phyloP scores from a whole-genome alignment of 768 basidiomycete genomes.

The Leccinum incarnatum region DNA sequence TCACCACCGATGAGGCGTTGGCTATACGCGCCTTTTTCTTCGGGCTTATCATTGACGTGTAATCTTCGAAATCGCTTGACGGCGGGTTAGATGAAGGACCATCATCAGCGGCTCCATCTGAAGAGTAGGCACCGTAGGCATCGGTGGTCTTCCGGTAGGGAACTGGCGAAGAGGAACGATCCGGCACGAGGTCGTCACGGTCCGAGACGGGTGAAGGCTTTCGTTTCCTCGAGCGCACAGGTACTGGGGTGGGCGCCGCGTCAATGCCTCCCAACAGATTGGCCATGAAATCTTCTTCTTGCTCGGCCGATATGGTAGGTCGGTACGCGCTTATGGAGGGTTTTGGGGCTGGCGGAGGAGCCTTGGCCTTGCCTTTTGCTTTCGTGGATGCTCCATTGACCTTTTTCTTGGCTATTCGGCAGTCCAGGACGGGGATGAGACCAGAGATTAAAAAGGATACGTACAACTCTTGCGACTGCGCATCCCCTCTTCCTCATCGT shows the following conservation, averaged over 20 bases:
- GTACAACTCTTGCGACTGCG: conserved; percentile 41
- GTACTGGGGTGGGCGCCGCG: conserved; percentile 38
- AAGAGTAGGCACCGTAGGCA: conserved; percentile 37
- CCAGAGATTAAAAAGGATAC: conserved; percentile 10
- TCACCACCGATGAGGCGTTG: conserved; percentile 42
- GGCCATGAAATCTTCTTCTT: conserved; percentile 90
- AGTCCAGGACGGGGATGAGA: conserved; percentile 6
- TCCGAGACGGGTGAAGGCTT: conserved; percentile 56
- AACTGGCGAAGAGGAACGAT: conserved; percentile 40
- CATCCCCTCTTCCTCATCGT: conserved; percentile 41
- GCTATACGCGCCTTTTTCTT: conserved; percentile 57
- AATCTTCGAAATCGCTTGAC: conserved; percentile 56
- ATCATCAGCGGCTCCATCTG: conserved; percentile 30
- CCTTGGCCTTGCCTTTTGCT: conserved; percentile 42
- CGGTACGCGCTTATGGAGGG: conserved; percentile 80
- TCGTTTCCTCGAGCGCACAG: conserved; percentile 53
- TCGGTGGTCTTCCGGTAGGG: conserved; percentile 34
- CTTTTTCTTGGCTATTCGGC: conserved; percentile 29
- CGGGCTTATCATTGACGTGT: conserved; percentile 51
- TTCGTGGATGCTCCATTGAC: conserved; percentile 23
- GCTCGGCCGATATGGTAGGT: conserved; percentile 66
- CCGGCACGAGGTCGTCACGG: conserved; percentile 28
- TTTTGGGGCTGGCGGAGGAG: conserved; percentile 47
- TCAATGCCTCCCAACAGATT: conserved; percentile 75
- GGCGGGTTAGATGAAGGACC: conserved; percentile 23